A percentile compares a stretch with the other conserved stretches of the same genome.
Conservation (phyloP, 805 yeast species). For the Kodamaea hsintzibuensis region DNA sequence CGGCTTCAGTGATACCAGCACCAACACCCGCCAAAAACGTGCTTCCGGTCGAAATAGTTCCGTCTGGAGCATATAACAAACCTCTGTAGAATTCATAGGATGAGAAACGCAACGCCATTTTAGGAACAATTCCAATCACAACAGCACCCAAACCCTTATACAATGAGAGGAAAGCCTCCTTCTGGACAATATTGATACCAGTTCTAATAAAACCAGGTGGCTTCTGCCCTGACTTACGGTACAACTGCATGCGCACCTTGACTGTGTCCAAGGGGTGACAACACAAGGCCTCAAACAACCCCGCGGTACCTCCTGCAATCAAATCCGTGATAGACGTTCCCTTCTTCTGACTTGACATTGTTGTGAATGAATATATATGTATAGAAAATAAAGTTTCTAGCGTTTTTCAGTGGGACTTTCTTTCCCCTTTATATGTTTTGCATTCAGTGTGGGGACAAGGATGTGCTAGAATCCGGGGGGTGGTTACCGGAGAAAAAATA, state of each 20-base stretch:
- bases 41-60: slow-evolving; percentile 66
- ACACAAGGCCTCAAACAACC: slow-evolving; percentile 93
- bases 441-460: not conserved
- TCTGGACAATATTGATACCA: slow-evolving; percentile 71
- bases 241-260: slow-evolving; percentile 95
- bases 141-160: slow-evolving; percentile 98
- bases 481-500: slow-evolving; percentile 6
- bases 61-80: slow-evolving; percentile 61
- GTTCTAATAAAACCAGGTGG: slow-evolving; percentile 87
- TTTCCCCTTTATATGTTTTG: slow-evolving; percentile 3
- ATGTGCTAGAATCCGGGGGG: slow-evolving; percentile 4
- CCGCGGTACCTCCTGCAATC: slow-evolving; percentile 96
- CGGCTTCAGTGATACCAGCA: slow-evolving; percentile 97
- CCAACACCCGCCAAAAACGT: slow-evolving; percentile 93
- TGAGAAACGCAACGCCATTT: slow-evolving; percentile 96
- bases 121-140: slow-evolving; percentile 94
- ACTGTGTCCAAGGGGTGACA: slow-evolving; percentile 98
- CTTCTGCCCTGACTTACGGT: slow-evolving; percentile 67
- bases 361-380: not conserved
- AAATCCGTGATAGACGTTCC: slow-evolving; percentile 58
- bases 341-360: slow-evolving; percentile 26
- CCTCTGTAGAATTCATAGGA: slow-evolving; percentile 88
- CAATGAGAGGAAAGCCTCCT: slow-evolving; percentile 82
- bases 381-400: not conserved
- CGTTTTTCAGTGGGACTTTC: slow-evolving; percentile 1